Percentiles rank a stretch among this genome's conserved stretches.
Conservation (phyloP, 225 moss, liverwort and hornwort species). For the Neckera pumila region DNA sequence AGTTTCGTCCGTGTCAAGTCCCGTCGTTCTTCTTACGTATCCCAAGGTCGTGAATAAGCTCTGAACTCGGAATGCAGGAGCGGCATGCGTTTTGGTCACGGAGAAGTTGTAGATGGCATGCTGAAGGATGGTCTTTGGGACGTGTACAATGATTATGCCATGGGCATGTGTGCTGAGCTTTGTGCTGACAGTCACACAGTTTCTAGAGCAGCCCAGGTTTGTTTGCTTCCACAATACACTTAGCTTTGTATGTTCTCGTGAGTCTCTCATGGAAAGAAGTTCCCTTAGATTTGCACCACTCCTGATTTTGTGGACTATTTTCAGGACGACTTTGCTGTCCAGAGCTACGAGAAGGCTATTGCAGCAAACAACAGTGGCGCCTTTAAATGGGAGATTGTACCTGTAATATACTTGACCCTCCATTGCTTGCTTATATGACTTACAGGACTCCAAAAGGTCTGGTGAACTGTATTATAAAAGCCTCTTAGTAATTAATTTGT, state of each 20-base stretch:
- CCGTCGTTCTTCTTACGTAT: neutral
- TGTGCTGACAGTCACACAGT: constrained; percentile 71
- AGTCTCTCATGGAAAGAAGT: neutral
- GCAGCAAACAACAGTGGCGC: constrained; percentile 70
- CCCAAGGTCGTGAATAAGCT: neutral
- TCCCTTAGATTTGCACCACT: neutral
- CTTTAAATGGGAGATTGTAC: constrained; percentile 85
- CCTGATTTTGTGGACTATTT: neutral
- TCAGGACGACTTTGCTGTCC: constrained; percentile 75
- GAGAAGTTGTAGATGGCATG: constrained; percentile 95
- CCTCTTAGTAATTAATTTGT: neutral
- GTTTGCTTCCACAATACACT: neutral
- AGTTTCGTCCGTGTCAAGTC: neutral
- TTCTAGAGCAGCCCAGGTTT: constrained; percentile 74
- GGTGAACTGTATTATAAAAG: neutral
- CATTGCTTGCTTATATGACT: neutral
- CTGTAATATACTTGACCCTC: constrained; percentile 35
- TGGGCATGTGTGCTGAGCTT: constrained; percentile 79
- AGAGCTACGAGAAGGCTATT: constrained; percentile 88
- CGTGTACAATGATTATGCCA: constrained; percentile 73
- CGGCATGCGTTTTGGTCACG: constrained; percentile 83
- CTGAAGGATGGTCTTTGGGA: constrained; percentile 99
- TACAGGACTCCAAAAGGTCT: neutral
- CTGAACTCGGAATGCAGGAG: constrained; percentile 33
- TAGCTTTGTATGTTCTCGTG: neutral